A percentile compares a stretch with the other conserved stretches of the same genome.
phyloP scores from a whole-genome alignment of 768 basidiomycete species.

The Kwoniella bestiolae region DNA sequence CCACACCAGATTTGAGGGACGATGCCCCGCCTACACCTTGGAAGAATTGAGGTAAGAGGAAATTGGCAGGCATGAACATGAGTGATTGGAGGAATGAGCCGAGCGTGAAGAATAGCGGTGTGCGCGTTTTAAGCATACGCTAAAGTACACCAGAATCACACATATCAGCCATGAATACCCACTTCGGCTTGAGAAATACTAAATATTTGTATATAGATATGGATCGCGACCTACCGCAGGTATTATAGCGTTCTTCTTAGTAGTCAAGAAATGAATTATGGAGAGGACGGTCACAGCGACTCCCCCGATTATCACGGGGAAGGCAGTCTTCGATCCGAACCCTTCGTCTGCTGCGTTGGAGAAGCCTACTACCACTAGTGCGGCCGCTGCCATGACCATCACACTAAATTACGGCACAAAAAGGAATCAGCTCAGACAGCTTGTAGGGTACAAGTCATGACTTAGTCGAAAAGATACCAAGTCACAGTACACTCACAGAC shows the following conservation, averaged over 20 bases:
- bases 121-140: constrained; percentile 55
- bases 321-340: constrained; percentile 47
- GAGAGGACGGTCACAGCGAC: constrained; percentile 20
- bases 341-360: constrained; percentile 53
- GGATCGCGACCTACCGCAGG: constrained; percentile 39
- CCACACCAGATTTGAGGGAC: constrained; percentile 35
- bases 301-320: constrained; percentile 55
- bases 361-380: constrained; percentile 57
- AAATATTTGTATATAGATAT: background rate
- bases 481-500: constrained; percentile 46
- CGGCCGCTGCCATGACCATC: constrained; percentile 53
- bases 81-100: constrained; percentile 45
- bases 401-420: constrained; percentile 20
- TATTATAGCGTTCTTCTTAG: constrained; percentile 57
- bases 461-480: too few species aligned
- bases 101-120: constrained; percentile 51
- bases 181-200: background rate
- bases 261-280: constrained; percentile 44
- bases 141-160: background rate
- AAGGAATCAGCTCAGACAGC: too few species aligned
- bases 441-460: too few species aligned
- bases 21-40: constrained; percentile 46
- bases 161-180: background rate
- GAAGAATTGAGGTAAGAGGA: constrained; percentile 47
- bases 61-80: constrained; percentile 40